These are phyloP conservation scores for cucumber (Cucumis sativus) DNA, from an alignment of 306 rosid species.

Conservation along the genomic window DNA sequence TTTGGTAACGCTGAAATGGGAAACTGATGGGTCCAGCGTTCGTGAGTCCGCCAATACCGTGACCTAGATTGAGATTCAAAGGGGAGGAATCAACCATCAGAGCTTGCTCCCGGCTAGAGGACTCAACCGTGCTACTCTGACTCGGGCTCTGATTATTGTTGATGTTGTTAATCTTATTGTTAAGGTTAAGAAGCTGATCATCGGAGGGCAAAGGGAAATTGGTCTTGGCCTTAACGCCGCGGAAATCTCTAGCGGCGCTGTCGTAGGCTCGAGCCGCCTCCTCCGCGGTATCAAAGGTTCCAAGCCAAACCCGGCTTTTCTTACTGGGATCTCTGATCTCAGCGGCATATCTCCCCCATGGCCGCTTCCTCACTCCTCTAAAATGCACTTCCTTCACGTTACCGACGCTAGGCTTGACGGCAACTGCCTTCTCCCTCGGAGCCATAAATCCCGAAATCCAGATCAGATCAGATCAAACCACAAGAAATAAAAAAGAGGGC, in stretches of 20 bases:
- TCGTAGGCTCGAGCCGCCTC: slow-evolving; percentile 96
- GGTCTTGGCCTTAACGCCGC: slow-evolving; percentile 91
- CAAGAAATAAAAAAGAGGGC: neutral
- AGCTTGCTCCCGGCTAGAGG: slow-evolving; percentile 63
- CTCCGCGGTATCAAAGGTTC: slow-evolving; percentile 89
- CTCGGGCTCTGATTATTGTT: slow-evolving; percentile 52
- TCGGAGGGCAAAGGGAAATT: slow-evolving; percentile 44
- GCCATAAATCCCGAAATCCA: slow-evolving; percentile 34
- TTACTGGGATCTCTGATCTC: slow-evolving; percentile 91
- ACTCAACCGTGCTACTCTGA: slow-evolving; percentile 94
- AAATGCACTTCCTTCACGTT: slow-evolving; percentile 64
- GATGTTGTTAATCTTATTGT: neutral
- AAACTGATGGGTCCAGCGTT: slow-evolving; percentile 19
- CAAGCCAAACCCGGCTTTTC: slow-evolving; percentile 99
- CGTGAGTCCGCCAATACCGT: slow-evolving; percentile 8
- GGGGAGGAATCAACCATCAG: slow-evolving; percentile 53
- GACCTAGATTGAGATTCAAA: slow-evolving; percentile 45
- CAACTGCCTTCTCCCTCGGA: slow-evolving; percentile 46
- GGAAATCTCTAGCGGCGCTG: slow-evolving; percentile 72
- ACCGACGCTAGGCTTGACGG: slow-evolving; percentile 16
- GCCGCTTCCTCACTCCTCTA: slow-evolving; percentile 91
- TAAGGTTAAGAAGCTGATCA: neutral
- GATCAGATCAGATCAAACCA: neutral
- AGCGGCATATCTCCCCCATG: slow-evolving; percentile 98
- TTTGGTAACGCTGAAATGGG: slow-evolving; percentile 28